Conservation (phyloP, 2,329 filamentous ascomycete species). For the Verticillium albo-atrum region DNA sequence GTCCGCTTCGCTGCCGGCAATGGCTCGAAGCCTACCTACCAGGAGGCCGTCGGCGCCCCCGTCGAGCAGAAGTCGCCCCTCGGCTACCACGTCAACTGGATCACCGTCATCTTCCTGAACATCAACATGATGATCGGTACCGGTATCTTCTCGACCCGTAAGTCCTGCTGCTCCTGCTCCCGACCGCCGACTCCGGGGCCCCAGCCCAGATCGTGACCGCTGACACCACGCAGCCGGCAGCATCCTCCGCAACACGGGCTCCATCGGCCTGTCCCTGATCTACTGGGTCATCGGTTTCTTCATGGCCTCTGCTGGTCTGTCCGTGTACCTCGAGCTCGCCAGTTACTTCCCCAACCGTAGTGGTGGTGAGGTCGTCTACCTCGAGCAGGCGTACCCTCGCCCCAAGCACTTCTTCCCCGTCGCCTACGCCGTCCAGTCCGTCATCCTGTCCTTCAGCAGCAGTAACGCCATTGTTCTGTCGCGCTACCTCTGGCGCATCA, state of each 20-base stretch:
- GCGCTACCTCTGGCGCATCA: conserved; percentile 57
- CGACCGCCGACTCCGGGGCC: too few relatives aligned
- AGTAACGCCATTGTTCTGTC: conserved; percentile 63
- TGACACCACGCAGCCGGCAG: conserved; percentile 39
- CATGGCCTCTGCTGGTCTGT: conserved; percentile 49
- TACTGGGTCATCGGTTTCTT: conserved; percentile 62
- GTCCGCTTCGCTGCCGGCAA: conserved; percentile 41
- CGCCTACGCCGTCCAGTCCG: conserved; percentile 59
- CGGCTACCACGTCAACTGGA: conserved; percentile 51
- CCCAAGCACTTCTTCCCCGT: conserved; percentile 62
- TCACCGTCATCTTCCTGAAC: conserved; percentile 57
- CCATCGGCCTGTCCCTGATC: conserved; percentile 56
- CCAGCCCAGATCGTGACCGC: too few relatives aligned
- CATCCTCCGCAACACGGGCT: conserved; percentile 56
- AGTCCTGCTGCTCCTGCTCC: conserved; percentile 28
- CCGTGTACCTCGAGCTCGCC: conserved; percentile 59
- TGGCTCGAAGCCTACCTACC: conserved; percentile 44
- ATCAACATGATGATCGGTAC: conserved; percentile 61
- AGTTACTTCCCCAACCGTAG: conserved; percentile 64
- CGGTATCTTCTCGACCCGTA: conserved; percentile 61
- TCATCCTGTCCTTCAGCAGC: conserved; percentile 61
- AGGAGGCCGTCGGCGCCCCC: conserved; percentile 58
- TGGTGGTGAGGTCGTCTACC: conserved; percentile 62
- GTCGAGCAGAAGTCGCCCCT: conserved; percentile 55
- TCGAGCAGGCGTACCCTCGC: conserved; percentile 63